Conservation (phyloP, 2,329 filamentous ascomycete species). For the Neodidymelliopsis sp. region DNA sequence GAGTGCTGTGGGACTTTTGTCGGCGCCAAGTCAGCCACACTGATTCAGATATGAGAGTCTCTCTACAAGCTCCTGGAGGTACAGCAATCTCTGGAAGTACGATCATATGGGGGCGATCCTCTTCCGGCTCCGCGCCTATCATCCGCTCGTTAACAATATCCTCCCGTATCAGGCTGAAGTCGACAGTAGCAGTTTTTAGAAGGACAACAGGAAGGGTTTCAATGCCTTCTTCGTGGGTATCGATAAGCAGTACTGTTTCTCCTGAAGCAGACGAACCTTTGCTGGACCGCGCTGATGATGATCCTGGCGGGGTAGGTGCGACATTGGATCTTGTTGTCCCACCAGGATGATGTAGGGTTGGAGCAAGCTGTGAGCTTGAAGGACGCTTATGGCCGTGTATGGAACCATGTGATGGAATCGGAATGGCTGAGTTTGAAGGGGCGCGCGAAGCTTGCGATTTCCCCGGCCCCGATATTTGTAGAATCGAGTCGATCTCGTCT, state of each 20-base stretch:
- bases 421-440: not conserved
- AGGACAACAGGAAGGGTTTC: not conserved
- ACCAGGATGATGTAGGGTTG: not conserved
- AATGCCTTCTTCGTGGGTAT: not conserved
- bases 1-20: not conserved
- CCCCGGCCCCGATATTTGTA: not conserved
- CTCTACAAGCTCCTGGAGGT: not conserved
- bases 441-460: slow-evolving; percentile 3
- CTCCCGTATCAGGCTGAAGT: not conserved
- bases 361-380: not conserved
- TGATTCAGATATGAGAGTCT: not conserved
- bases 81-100: not conserved
- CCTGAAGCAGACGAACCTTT: slow-evolving; percentile 1
- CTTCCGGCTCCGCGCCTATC: not conserved
- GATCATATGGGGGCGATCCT: not conserved
- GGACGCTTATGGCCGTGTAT: not conserved
- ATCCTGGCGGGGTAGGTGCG: slow-evolving; percentile 1
- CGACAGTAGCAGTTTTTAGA: not conserved
- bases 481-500: slow-evolving; percentile 1
- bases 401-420: not conserved
- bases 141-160: slow-evolving; percentile 1
- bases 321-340: not conserved
- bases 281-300: slow-evolving; percentile 1
- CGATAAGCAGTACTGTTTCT: slow-evolving; percentile 1
- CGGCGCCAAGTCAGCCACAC: not conserved